Evolutionary conservation across 140 eudicot genomes (phyloP).

Genomic region (Ambrosia hybrid): DNA sequence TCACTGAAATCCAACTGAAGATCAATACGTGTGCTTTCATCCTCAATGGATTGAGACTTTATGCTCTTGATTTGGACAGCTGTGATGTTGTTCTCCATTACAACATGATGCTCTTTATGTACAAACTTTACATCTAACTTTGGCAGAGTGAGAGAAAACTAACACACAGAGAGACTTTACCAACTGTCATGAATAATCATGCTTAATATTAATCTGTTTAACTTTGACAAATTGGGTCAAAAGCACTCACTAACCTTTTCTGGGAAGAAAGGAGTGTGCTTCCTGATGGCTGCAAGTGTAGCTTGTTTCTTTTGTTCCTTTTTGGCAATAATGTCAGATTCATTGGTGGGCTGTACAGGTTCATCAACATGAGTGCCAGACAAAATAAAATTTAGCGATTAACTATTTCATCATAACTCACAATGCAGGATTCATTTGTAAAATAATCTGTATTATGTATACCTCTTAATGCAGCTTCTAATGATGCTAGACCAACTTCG

Average conservation of each 20-base stretch:
- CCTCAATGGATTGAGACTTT: slow-evolving; percentile 67
- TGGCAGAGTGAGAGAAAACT: slow-evolving; percentile 73
- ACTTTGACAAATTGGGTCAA: slow-evolving; percentile 6
- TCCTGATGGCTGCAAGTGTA: slow-evolving; percentile 46
- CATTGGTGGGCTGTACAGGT: slow-evolving; percentile 34
- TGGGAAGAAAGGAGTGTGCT: slow-evolving; percentile 51
- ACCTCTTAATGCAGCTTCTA: no score
- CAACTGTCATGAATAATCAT: not conserved
- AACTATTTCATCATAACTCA: no score
- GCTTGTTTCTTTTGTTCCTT: slow-evolving; percentile 45
- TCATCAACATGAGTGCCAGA: slow-evolving; percentile 35
- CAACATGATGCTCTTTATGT: slow-evolving; percentile 55
- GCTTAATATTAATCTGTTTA: slow-evolving; percentile 1
- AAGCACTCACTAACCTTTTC: slow-evolving; percentile 80
- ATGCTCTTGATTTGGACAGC: slow-evolving; percentile 72
- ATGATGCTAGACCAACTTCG: no score
- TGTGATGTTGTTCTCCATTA: slow-evolving; percentile 67
- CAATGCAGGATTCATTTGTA: no score
- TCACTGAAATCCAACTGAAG: slow-evolving; percentile 82
- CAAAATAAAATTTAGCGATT: no score
- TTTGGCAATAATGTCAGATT: slow-evolving; percentile 42
- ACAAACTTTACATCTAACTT: slow-evolving; percentile 69
- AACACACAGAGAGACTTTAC: slow-evolving; percentile 20
- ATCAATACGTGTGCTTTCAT: slow-evolving; percentile 79
- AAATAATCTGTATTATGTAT: no score